Percentiles rank a stretch among this genome's conserved stretches.
These are phyloP conservation scores for Trichosporon faecale DNA, from an alignment of 1,284 basidiomycete genomes.

Conservation along the genomic window DNA sequence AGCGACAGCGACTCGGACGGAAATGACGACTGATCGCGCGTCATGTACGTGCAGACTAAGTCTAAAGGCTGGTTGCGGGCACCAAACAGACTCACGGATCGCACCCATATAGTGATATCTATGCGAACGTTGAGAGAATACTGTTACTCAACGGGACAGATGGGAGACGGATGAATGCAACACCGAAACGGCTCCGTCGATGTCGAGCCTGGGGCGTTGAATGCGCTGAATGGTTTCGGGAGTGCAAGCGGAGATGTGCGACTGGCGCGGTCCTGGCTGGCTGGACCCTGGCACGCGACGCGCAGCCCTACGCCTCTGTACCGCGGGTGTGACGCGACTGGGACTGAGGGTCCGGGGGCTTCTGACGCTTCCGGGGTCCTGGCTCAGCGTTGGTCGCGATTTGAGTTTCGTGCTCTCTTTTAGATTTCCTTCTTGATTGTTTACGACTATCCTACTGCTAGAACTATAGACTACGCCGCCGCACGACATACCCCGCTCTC, in stretches of 20 bases:
- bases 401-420: conserved; percentile 1
- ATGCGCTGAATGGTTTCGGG: background rate
- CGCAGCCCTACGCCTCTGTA: background rate
- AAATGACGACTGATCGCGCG: too few species aligned
- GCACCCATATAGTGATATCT: too few species aligned
- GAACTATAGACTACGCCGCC: background rate
- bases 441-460: background rate
- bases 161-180: too few species aligned
- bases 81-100: too few species aligned
- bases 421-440: background rate
- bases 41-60: too few species aligned
- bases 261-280: background rate
- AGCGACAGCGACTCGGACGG: too few species aligned
- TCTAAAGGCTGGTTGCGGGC: too few species aligned
- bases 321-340: background rate
- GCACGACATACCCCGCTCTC: too few species aligned
- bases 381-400: background rate
- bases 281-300: background rate
- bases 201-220: background rate
- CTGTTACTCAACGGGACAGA: background rate
- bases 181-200: too few species aligned
- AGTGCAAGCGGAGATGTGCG: background rate
- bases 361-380: background rate
- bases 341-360: background rate
- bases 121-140: background rate